Evolutionary conservation across 2,329 filamentous ascomycete genomes (phyloP), one percentile per base, ranked within the genome.

Genomic region (Waltergamsia citrina): DNA sequence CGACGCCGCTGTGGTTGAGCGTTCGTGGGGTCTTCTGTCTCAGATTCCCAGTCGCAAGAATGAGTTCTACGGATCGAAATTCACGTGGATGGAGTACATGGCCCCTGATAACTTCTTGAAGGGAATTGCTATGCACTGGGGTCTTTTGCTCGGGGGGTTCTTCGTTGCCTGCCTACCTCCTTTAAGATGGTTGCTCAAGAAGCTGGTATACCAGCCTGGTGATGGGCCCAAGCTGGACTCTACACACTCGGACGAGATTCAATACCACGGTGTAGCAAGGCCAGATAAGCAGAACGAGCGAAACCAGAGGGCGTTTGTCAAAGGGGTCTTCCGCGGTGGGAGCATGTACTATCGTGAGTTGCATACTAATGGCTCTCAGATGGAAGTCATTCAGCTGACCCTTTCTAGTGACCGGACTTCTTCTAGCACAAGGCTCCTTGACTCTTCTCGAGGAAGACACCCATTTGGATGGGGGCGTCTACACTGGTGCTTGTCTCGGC

Each of bases 401-500:
- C 37, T 20, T 30, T n/a, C 28, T 33, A 80, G 76, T 85, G 33
- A 86, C 81, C 4, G 83, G 69, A 1, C 48, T 78, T 14, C 63
- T 81, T 19, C 49, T 84, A 11, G 68, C 70, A 3, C 68, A 85
- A 45, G 81, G 71, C 10, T 82, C 81, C 4, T 58, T 71, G 25
- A 75, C 76, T 0, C 60, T 88, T 21, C 58, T 86, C 12, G 65
- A 80, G 38, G 78, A 81, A 6, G 29, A 38, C 23, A 32, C 32
- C 25, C 67, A 77, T 11, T 57, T 74, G 10, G 54, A 66, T 23
- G 82, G 82, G 14, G 83, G 82, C 3, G 60, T 85, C 17, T 73
- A 83, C 41, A 88, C 84, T 2, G 77, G 83, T 1, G 79, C 82
- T 1, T 81, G 73, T 35, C 59, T 88, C 3, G 83, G 83, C 1